phyloP scores from a whole-genome alignment of 208 protist genomes.

The Crithidia sp. region DNA sequence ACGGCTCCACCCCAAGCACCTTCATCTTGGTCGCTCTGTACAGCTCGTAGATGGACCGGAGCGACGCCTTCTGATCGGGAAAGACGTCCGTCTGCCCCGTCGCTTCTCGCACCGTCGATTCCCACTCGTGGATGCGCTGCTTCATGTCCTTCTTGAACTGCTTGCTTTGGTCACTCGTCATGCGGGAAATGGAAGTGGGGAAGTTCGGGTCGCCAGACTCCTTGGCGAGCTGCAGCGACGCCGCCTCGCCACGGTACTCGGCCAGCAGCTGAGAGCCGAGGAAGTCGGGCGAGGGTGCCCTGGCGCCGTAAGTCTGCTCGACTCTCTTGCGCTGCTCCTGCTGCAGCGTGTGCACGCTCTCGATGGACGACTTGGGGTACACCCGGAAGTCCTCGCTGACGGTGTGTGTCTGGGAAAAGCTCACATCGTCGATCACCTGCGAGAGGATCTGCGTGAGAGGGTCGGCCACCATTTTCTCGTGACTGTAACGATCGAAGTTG shows the following conservation, averaged over 20 bases:
- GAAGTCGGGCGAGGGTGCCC: slow-evolving; percentile 52
- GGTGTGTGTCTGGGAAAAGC: slow-evolving; percentile 77
- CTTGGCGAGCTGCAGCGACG: slow-evolving; percentile 60
- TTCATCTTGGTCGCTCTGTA: slow-evolving; percentile 81
- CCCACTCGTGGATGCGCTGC: slow-evolving; percentile 90
- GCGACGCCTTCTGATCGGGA: slow-evolving; percentile 68
- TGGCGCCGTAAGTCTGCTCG: slow-evolving; percentile 69
- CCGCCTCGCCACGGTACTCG: slow-evolving; percentile 76
- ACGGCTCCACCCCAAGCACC: slow-evolving; percentile 45
- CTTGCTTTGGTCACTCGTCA: slow-evolving; percentile 68
- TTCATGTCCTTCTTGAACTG: slow-evolving; percentile 90
- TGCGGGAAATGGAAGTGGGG: slow-evolving; percentile 40
- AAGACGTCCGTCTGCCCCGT: slow-evolving; percentile 65
- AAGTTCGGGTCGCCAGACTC: slow-evolving; percentile 50
- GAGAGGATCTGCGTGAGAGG: slow-evolving; percentile 29
- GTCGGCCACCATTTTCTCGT: slow-evolving; percentile 24
- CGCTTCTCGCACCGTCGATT: slow-evolving; percentile 68
- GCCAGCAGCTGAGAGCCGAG: slow-evolving; percentile 70
- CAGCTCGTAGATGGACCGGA: slow-evolving; percentile 87
- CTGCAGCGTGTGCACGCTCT: slow-evolving; percentile 73
- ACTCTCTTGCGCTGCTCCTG: slow-evolving; percentile 80
- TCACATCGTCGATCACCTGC: slow-evolving; percentile 64
- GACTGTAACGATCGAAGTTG: no score
- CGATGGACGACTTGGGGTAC: slow-evolving; percentile 63
- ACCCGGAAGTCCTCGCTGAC: slow-evolving; percentile 81